Evolutionary conservation across 495 filamentous ascomycete species (phyloP), one percentile per base, ranked within the genome.

Genomic region (Aspergillus mulundensis): DNA sequence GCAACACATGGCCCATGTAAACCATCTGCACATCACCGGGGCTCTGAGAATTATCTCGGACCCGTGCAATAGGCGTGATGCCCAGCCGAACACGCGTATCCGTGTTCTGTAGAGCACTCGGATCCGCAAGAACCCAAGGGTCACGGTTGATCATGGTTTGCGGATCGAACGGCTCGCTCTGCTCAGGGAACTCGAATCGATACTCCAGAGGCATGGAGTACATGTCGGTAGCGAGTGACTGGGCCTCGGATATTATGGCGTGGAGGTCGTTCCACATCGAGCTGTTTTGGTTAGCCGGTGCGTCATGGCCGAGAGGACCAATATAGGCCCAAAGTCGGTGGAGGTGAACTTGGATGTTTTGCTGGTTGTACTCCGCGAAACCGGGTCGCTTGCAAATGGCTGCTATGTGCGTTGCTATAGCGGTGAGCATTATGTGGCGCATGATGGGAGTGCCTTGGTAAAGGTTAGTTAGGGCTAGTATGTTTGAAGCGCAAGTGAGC

Each of bases 111-210:
- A 61, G 40, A 2, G 21, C 32, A 24, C 54, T 28, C 0, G 62
- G 58, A 32, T 61, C 50, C 0, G 41, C 53, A 18, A 32, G 21
- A 14, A 64, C 47, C 23, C 50, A 58, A 1, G 50, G 49, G 21
- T 70, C 69, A 12, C 60, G 40, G 19, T 55, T 67, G 24, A 64
- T 19, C 70, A 71, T 73, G 1, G 51, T 61, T 0, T 30, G 25
- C 0, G 67, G 66, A 34, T 71, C 63, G 55, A 67, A 73, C 1
- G 34, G 50, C 5, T 66, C 61, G 11, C 60, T 57, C 15, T 55
- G 21, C 3, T 57, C 61, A 0, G 69, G 66, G 43, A 68, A 73
- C 3, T 67, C 61, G 5, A 65, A 54, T 1, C 40, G 53, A 43
- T 63, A 67, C 20, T 60, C 61, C 10, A 63, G 57, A 0, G 68